phyloP scores from a whole-genome alignment of 2,329 filamentous ascomycete species.

The Purpureocillium takamizusanense region DNA sequence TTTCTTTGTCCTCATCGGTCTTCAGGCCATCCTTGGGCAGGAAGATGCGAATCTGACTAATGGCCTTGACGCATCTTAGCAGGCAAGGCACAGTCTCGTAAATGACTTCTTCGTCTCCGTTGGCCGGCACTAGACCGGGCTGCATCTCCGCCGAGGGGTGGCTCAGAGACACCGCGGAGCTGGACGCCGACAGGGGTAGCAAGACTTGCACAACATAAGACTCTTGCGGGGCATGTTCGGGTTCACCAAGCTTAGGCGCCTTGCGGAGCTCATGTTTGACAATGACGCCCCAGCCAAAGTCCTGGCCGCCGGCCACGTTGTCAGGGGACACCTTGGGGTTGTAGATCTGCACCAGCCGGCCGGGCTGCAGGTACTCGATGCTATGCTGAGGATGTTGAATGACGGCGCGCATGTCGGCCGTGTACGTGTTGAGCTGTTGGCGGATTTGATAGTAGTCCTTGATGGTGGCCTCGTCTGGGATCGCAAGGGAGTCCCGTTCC shows the following conservation, averaged over 20 bases:
- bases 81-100: conserved; percentile 61
- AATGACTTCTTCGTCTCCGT: conserved; percentile 18
- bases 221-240: conserved; percentile 65
- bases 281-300: conserved; percentile 93
- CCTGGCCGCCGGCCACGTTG: conserved; percentile 30
- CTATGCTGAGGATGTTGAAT: conserved; percentile 89
- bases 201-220: conserved; percentile 77
- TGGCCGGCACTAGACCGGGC: conserved; percentile 43
- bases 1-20: conserved; percentile 53
- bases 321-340: conserved; percentile 45
- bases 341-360: conserved; percentile 82
- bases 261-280: conserved; percentile 63
- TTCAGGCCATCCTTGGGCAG: conserved; percentile 66
- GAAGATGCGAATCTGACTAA: conserved; percentile 77
- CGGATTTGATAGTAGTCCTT: conserved; percentile 91
- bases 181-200: conserved; percentile 47
- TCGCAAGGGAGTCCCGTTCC: conserved; percentile 62
- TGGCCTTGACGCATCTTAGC: conserved; percentile 73
- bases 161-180: conserved; percentile 32
- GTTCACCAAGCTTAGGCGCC: conserved; percentile 54
- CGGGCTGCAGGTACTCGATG: conserved; percentile 73
- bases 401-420: conserved; percentile 81
- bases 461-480: conserved; percentile 78
- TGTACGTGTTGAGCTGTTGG: conserved; percentile 73
- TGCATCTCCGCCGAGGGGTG: conserved; percentile 38